A percentile compares a stretch with the other conserved stretches of the same genome.
Evolutionary conservation across 352 stramenopile genomes (phyloP).

Genomic region (Thraustochytrium striatum): DNA sequence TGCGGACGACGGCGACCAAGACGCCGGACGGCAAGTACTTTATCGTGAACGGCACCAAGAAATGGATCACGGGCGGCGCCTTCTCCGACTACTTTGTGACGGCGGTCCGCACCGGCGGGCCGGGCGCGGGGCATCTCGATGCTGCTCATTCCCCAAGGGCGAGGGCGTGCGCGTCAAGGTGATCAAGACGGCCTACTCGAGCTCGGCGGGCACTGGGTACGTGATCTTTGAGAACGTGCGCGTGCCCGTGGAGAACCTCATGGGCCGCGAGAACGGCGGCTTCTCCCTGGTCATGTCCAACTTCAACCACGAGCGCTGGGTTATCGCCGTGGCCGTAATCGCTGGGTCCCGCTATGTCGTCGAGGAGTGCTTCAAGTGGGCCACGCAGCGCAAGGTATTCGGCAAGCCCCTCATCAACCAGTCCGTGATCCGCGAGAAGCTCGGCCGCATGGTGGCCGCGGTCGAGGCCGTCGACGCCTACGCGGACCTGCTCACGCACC

Average conservation of each 20-base stretch:
- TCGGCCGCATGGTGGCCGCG: constrained; percentile 28
- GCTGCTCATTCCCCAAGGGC: constrained; percentile 33
- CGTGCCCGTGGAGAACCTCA: constrained; percentile 46
- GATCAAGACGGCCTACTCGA: constrained; percentile 44
- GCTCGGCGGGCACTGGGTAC: constrained; percentile 24
- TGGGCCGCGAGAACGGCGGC: constrained; percentile 39
- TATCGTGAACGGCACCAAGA: constrained; percentile 47
- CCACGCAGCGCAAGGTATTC: constrained; percentile 43
- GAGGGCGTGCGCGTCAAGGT: constrained; percentile 31
- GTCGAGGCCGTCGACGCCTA: constrained; percentile 31
- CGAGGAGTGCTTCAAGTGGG: constrained; percentile 50
- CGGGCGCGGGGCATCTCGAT: constrained; percentile 46
- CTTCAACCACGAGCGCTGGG: constrained; percentile 40
- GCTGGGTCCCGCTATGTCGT: not conserved
- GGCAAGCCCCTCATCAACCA: constrained; percentile 39
- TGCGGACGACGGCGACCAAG: constrained; percentile 40
- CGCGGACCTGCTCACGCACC: constrained; percentile 31
- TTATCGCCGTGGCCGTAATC: not conserved
- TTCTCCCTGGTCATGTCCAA: constrained; percentile 47
- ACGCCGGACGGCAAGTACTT: constrained; percentile 34
- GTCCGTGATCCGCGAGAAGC: constrained; percentile 43
- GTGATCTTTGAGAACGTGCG: constrained; percentile 50
- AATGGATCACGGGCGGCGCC: constrained; percentile 47
- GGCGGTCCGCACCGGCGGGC: constrained; percentile 40
- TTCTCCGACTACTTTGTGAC: constrained; percentile 45